These are phyloP conservation scores for Monascus ruber DNA, from an alignment of 2,329 filamentous ascomycete species.

Conservation along the genomic window DNA sequence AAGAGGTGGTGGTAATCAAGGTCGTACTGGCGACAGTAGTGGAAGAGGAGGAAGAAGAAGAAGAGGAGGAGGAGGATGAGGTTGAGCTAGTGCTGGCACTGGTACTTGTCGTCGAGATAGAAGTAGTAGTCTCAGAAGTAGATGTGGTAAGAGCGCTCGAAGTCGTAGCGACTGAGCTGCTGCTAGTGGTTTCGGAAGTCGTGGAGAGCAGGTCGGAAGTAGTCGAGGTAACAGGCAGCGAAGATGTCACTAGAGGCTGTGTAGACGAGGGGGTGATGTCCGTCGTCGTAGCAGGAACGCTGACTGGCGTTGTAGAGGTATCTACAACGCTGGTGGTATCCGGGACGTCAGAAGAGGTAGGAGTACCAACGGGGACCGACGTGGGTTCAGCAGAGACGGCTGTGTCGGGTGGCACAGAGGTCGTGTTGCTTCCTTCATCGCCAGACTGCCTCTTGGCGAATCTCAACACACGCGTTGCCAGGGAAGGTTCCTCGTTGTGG, in stretches of 20 bases:
- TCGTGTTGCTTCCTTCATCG: conserved; percentile 16
- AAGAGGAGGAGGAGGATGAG: conserved; percentile 5
- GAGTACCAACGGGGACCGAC: too few species aligned
- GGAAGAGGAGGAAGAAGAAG: conserved; percentile 8
- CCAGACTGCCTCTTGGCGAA: conserved; percentile 49
- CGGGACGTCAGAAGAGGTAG: too few species aligned
- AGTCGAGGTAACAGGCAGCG: too few species aligned
- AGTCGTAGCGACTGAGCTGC: neutral
- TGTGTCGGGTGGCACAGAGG: neutral
- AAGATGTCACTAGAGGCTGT: too few species aligned
- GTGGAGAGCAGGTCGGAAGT: too few species aligned
- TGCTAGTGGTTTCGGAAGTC: too few species aligned
- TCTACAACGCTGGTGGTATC: too few species aligned
- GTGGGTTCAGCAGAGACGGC: too few species aligned
- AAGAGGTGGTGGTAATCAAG: conserved; percentile 2
- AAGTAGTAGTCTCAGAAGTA: neutral
- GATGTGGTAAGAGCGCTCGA: conserved; percentile 3
- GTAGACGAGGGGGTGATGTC: too few species aligned
- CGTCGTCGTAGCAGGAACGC: too few species aligned
- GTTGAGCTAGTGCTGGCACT: conserved; percentile 10
- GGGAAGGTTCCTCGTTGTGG: conserved; percentile 47
- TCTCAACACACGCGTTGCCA: conserved; percentile 53
- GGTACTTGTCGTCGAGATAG: conserved; percentile 5
- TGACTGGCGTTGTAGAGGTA: too few species aligned
- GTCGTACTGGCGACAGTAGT: conserved; percentile 8